Evolutionary conservation across 2,329 filamentous ascomycete genomes (phyloP).

Genomic region (Arachnopeziza araneosa): DNA sequence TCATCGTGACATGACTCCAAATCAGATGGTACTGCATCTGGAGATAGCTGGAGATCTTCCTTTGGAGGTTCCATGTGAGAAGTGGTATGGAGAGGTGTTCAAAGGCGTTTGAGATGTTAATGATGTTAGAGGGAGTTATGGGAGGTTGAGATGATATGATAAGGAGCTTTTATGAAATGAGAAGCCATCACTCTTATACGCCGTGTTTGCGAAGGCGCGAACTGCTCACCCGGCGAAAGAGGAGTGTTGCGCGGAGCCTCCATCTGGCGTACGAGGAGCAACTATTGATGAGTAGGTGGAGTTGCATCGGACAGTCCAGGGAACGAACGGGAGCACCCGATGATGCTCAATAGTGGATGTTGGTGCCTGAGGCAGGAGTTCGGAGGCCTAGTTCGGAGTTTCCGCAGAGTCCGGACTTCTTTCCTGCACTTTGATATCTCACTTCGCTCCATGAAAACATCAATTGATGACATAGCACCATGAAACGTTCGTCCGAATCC

Average conservation of each 20-base stretch:
- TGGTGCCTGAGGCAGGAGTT: too few relatives aligned
- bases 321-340: too few relatives aligned
- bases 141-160: not conserved
- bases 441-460: too few relatives aligned
- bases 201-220: not conserved
- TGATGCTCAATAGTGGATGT: too few relatives aligned
- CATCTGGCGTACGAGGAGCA: not conserved
- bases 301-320: too few relatives aligned
- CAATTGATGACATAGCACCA: not conserved
- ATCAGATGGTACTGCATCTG: conserved; percentile 1
- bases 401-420: too few relatives aligned
- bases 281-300: too few relatives aligned
- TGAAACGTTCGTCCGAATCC: not conserved
- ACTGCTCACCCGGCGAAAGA: not conserved
- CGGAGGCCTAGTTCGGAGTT: too few relatives aligned
- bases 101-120: not conserved
- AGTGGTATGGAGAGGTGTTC: not conserved
- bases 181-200: not conserved
- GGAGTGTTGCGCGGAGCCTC: not conserved
- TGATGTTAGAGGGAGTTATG: not conserved
- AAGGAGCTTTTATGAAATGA: not conserved
- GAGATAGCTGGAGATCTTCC: not conserved
- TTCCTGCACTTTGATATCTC: too few relatives aligned
- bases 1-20: conserved; percentile 1
- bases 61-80: not conserved